These are phyloP conservation scores for Hypoxylon sp. DNA, from an alignment of 2,329 filamentous ascomycete species.

Conservation along the genomic window DNA sequence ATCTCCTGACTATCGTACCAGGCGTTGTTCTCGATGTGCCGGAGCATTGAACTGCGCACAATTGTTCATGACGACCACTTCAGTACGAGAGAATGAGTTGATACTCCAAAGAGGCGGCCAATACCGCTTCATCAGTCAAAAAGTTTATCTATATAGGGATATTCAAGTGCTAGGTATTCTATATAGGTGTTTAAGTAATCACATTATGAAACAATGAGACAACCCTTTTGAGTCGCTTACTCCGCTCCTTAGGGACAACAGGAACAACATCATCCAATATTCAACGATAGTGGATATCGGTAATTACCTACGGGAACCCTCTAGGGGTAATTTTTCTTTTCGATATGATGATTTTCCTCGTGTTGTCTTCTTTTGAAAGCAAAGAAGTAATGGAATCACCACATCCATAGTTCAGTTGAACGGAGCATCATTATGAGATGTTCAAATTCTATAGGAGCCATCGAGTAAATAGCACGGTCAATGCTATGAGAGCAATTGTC, in stretches of 20 bases:
- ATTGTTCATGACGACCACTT: background rate
- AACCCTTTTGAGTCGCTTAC: background rate
- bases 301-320: background rate
- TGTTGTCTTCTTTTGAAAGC: slow-evolving; percentile 3
- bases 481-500: background rate
- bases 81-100: slow-evolving; percentile 7
- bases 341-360: slow-evolving; percentile 1
- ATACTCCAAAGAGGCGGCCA: slow-evolving; percentile 4
- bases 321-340: background rate
- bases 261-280: background rate
- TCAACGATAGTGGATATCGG: background rate
- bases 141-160: background rate
- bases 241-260: background rate
- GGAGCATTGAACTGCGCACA: slow-evolving; percentile 1
- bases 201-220: background rate
- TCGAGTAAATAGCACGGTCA: slow-evolving; percentile 4
- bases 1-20: slow-evolving; percentile 25
- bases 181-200: background rate
- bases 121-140: slow-evolving; percentile 5
- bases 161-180: background rate
- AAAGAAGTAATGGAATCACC: slow-evolving; percentile 9
- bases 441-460: background rate
- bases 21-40: slow-evolving; percentile 1
- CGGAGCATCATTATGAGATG: background rate
- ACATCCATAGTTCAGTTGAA: slow-evolving; percentile 6